Conservation (phyloP, 2,329 filamentous ascomycete genomes). For the Penicillium sp. region DNA sequence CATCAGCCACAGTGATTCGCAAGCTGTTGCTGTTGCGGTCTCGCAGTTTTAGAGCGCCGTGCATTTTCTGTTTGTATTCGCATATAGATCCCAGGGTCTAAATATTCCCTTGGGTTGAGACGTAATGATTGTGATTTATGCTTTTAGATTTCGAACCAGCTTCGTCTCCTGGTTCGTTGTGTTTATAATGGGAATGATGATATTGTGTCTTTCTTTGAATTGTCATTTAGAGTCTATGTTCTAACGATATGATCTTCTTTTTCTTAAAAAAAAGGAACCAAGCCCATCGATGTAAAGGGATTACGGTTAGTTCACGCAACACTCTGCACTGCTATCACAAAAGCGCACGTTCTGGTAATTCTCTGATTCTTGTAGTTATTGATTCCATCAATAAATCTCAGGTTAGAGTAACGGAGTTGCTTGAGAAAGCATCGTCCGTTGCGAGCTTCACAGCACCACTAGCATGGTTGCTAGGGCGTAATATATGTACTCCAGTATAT, state of each 20-base stretch:
- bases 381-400: too few species aligned
- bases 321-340: too few species aligned
- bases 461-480: too few species aligned
- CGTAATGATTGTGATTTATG: constrained; percentile 28
- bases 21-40: constrained; percentile 92
- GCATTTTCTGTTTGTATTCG: constrained; percentile 8
- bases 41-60: constrained; percentile 60
- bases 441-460: background rate
- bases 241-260: background rate
- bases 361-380: too few species aligned
- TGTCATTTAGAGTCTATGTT: background rate
- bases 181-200: constrained; percentile 28
- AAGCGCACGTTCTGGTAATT: too few species aligned
- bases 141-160: constrained; percentile 18
- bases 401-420: background rate
- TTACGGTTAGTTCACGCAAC: too few species aligned
- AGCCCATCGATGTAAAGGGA: background rate
- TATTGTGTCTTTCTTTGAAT: constrained; percentile 10
- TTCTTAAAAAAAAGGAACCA: background rate
- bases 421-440: background rate
- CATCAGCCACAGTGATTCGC: constrained; percentile 91
- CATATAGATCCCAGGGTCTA: constrained; percentile 10
- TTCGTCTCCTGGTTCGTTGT: constrained; percentile 25
- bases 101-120: constrained; percentile 14
- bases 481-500: too few species aligned